Conservation (phyloP, 2,329 filamentous ascomycete genomes). For the Arthrobotrys sphaeroides region DNA sequence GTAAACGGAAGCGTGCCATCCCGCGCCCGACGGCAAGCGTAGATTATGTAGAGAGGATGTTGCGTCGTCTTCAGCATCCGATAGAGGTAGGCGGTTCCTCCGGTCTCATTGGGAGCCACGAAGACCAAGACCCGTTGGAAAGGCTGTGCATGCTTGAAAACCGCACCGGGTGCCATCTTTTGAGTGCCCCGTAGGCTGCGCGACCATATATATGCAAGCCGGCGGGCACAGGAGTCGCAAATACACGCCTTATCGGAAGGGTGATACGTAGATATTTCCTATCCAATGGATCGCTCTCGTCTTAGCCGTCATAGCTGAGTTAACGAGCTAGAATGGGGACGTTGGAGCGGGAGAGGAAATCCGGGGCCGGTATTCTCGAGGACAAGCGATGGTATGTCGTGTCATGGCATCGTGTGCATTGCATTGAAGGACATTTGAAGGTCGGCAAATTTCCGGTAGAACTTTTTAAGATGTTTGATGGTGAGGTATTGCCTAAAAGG, state of each 20-base stretch:
- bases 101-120: slow-evolving; percentile 26
- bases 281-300: neutral
- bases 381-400: no score
- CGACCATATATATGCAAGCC: no score
- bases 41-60: slow-evolving; percentile 32
- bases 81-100: slow-evolving; percentile 33
- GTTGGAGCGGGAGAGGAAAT: neutral
- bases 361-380: neutral
- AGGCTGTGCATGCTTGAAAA: no score
- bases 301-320: neutral
- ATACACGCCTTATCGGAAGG: no score
- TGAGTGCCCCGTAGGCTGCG: no score
- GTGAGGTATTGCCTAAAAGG: neutral
- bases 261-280: neutral
- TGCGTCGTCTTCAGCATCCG: slow-evolving; percentile 23
- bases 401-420: no score
- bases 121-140: slow-evolving; percentile 33
- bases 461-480: neutral
- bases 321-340: neutral
- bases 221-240: no score
- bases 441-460: no score
- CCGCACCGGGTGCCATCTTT: no score
- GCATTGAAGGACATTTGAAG: no score
- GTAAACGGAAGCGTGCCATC: neutral
- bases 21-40: neutral